Base-by-base conservation (phyloP, 352 stramenopile species). In the Phytopythium sindhum region DNA sequence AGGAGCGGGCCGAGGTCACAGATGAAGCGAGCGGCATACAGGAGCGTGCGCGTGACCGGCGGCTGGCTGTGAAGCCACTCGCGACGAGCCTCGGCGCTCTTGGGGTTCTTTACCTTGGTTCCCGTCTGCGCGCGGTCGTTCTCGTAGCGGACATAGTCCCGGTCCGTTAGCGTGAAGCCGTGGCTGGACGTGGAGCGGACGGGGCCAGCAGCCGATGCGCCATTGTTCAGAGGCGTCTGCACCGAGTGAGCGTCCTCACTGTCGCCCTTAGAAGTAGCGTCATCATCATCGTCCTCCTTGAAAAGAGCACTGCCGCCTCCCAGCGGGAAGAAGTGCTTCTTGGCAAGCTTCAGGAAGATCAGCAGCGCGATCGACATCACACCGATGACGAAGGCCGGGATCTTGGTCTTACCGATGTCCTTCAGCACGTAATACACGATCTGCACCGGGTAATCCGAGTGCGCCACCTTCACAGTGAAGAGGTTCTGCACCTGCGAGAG, bases 401-500 rank as follows among this genome's bases (percentile, higher is more conserved):
- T 80, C 55, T 96, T 91, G 42, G 80, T 82, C 17, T 93, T 60
- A 15, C 60, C 60, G 48, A 91, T 80, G 56, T 78, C 53, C 26
- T 73, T 53, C 48, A 91, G 75, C 45, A 95, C 63, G 54, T 81
- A 72, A 57, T 75, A 65, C 3, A 91, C 61, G 19, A n/a, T n/a
- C n/a, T n/a, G n/a, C n/a, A 86, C 78, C 51, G 88, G 88, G 51
- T 81, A 82, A 66, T 95, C 90, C 55, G 70, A 81, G 74, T 95
- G 88, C 37, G 74, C 77, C 60, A 92, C 81, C n/a, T n/a, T n/a
- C 4, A 88, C 75, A 31, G 89, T 69, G 60, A 64, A 55, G 89
- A n/a, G n/a, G n/a, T n/a, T n/a, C n/a, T n/a, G 87, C 12, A 97
- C 64, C 73, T 98, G 88, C n/a, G 84, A 93, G 33, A 93, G 78